Base-by-base conservation (phyloP, 352 stramenopile genomes). In the Globisporangium cystogenes region DNA sequence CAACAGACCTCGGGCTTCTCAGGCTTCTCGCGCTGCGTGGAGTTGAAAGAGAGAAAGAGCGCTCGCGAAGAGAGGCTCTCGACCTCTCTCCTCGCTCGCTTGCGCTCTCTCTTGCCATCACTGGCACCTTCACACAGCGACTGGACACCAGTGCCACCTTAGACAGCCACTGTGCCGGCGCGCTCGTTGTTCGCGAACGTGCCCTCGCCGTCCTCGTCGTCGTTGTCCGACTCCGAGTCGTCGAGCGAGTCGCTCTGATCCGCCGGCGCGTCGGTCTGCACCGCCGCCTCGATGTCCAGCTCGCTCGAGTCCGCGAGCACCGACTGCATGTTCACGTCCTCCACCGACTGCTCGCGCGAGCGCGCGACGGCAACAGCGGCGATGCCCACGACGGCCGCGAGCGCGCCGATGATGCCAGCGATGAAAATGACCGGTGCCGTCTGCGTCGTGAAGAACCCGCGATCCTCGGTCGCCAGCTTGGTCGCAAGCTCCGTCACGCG, bases 351-450 rank as follows among this genome's bases (percentile, higher is more conserved):
- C 51, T 51, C 51, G n/a, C 67, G 61, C 4, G 61, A 42, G 48
- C 71, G 65, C 33, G 55, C 60, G 21, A 84, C 67, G 12, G 77
- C 72, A 26, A 91, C 49, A 10, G 68, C 80, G 45, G 68, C 74
- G 21, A 91, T 72, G 33, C 77, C 80, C 36, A 91, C 59, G 21
- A 89, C 76, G 4, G 76, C 72, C 7, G 76, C 80, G n/a, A 90
- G 47, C 26, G 65, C 76, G 51, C 76, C 77, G 51, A 90, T 74
- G 51, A 82, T 68, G 27, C 73, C 76, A 51, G 77, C 86, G 48
- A 87, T 78, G 39, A 87, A 67, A 53, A 88, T 62, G 16, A 87
- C 59, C 0, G 77, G 75, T 15, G 62, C 62, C 20, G 64, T 62
- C 21, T 80, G 64, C 42, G 57, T 57, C 21, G 68, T 59, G 44